Base-by-base conservation (phyloP, 352 stramenopile species). In the Phytopythium aichiense region DNA sequence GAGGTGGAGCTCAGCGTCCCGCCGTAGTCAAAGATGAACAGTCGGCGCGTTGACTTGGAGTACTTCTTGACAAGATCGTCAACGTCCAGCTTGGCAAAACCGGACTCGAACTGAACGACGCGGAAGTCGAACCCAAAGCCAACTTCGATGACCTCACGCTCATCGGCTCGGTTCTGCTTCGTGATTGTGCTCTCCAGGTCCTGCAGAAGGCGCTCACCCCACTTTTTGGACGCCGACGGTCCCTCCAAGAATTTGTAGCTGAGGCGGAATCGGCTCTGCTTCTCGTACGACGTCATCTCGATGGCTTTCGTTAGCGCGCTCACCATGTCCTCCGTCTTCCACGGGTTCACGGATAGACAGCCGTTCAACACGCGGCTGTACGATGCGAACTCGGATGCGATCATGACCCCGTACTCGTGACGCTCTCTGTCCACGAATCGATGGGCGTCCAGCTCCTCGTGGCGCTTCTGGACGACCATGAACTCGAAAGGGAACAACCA, bases 11-110 rank as follows among this genome's bases (percentile, higher is more conserved):
- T 91, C 43, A 99, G 88, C 16, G 97, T 99, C 43, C 97, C 97
- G 45, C 97, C 97, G 61, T 99, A 99, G 71, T 99, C 98, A 40
- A 99, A 85, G 48, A 99, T 82, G 68, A 99, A 98, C 6, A 99
- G 65, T 1, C 93, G 83, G 6, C 80, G 67, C 12, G 69, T 62
- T 31, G 76, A 72, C 33, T 61, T 71, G 15, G 66, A 68, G 63
- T 91, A 98, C 23, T 85, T 76, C 58, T 91, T 89, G 33, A 94
- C 81, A 7, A 99, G 68, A 22, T 89, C 74, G 48, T 95, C 87
- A 12, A 95, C 77, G 61, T 99, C 86, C 0, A 99, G 81, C 8
- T 87, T 86, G 15, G 87, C 80, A 74, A 99, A 99, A 18, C 92
- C 96, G 22, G 83, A 88, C 55, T 97, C 80, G 66, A 99, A 98